These are phyloP conservation scores for Rhododendron kiyosumense DNA, from an alignment of 148 eudicot species.

Conservation along the genomic window DNA sequence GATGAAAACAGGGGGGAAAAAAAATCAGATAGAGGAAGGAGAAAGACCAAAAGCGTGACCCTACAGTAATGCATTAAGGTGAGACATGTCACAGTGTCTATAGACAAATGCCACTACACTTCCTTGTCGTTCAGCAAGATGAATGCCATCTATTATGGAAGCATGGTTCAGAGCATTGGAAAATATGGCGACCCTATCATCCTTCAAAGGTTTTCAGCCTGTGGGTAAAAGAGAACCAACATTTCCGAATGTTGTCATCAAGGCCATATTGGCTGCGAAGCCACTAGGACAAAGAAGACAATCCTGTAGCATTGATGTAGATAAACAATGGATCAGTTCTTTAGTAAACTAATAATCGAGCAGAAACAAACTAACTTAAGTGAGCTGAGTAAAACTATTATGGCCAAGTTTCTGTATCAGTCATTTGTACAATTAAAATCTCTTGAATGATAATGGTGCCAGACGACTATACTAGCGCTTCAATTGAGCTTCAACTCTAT, in stretches of 20 bases:
- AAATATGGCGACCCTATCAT: conserved; percentile 78
- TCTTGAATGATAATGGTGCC: neutral
- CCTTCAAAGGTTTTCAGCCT: conserved; percentile 38
- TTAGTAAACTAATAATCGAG: conserved; percentile 3
- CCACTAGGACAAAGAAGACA: conserved; percentile 99
- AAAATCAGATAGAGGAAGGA: neutral
- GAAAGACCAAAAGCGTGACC: conserved; percentile 13
- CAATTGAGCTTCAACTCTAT: neutral
- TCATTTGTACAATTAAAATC: neutral
- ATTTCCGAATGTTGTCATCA: conserved; percentile 84
- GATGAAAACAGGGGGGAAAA: neutral
- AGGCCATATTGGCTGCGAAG: conserved; percentile 95
- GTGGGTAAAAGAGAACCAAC: conserved; percentile 59
- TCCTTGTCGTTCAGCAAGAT: conserved; percentile 77
- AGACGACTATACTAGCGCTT: neutral
- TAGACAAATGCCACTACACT: conserved; percentile 68
- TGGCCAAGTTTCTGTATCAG: neutral
- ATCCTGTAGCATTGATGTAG: conserved; percentile 56
- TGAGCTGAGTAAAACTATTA: neutral
- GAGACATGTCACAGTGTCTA: conserved; percentile 85
- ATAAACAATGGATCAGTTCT: conserved; percentile 4
- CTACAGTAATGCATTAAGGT: conserved; percentile 78
- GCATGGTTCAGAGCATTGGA: conserved; percentile 97
- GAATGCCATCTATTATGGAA: conserved; percentile 94
- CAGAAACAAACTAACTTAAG: neutral